phyloP scores from a whole-genome alignment of 2,329 filamentous ascomycete genomes.

The Arthrobotrys entomopaga region DNA sequence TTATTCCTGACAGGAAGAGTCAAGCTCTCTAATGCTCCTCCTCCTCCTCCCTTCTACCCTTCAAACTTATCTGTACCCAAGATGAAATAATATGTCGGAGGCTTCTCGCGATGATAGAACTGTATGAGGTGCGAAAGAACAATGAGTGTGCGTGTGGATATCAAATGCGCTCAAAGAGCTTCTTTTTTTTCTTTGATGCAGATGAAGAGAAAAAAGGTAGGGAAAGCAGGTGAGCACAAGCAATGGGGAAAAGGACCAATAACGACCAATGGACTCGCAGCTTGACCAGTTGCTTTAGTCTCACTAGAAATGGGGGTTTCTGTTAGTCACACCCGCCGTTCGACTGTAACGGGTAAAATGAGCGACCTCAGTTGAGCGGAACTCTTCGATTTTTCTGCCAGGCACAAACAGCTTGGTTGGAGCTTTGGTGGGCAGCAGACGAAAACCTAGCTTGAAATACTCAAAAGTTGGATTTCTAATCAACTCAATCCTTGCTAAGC shows the following conservation, averaged over 20 bases:
- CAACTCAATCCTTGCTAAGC: constrained; percentile 8
- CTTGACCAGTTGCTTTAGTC: constrained; percentile 14
- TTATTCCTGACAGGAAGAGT: no score
- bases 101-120: neutral
- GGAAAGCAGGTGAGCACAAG: neutral
- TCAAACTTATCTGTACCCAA: neutral
- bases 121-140: constrained; percentile 1
- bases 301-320: constrained; percentile 24
- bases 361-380: constrained; percentile 7
- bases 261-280: constrained; percentile 9
- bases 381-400: constrained; percentile 35
- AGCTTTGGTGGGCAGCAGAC: no score
- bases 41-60: no score
- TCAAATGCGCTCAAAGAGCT: no score
- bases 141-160: no score
- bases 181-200: neutral
- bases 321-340: constrained; percentile 36
- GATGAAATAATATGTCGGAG: neutral
- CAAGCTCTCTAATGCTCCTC: no score
- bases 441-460: no score
- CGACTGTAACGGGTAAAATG: neutral
- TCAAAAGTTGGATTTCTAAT: constrained; percentile 32
- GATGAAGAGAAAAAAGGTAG: neutral
- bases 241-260: constrained; percentile 3
- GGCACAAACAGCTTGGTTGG: constrained; percentile 7